phyloP scores from a whole-genome alignment of 805 yeast genomes.

The Martiniozyma abietophila region DNA sequence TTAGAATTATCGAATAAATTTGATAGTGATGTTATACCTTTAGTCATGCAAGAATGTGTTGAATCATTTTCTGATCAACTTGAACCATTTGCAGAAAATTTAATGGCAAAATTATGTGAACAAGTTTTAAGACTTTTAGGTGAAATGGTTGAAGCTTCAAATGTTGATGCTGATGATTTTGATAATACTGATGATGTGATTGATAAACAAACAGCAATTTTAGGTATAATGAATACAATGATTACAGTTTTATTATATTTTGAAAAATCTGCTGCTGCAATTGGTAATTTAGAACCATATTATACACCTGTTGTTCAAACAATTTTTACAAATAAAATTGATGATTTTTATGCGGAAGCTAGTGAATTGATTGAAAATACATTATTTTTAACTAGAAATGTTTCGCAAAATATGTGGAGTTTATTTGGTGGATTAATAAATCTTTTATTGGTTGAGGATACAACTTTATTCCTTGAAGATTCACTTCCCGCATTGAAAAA shows the following conservation, averaged over 20 bases:
- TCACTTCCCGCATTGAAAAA: constrained; percentile 65
- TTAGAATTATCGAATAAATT: constrained; percentile 67
- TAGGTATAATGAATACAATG: constrained; percentile 80
- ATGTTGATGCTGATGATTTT: constrained; percentile 42
- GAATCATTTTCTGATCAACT: constrained; percentile 80
- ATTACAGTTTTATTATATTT: constrained; percentile 79
- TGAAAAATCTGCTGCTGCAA: constrained; percentile 69
- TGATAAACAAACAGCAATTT: constrained; percentile 78
- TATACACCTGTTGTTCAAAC: constrained; percentile 65
- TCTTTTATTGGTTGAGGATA: constrained; percentile 32
- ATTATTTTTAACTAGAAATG: constrained; percentile 49
- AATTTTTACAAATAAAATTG: constrained; percentile 55
- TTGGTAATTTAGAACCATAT: constrained; percentile 59
- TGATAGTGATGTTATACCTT: constrained; percentile 80
- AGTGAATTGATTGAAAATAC: constrained; percentile 74
- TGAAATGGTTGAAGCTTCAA: constrained; percentile 59
- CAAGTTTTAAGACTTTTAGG: constrained; percentile 66
- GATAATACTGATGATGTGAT: constrained; percentile 31
- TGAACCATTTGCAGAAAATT: constrained; percentile 80
- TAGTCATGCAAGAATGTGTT: constrained; percentile 92
- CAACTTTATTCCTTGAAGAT: constrained; percentile 66
- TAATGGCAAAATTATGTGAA: constrained; percentile 51
- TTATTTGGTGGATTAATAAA: constrained; percentile 43
- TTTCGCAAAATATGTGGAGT: constrained; percentile 70
- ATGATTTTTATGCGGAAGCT: constrained; percentile 75